phyloP scores from a whole-genome alignment of 2,329 filamentous ascomycete species.

The Trichoderma breve region DNA sequence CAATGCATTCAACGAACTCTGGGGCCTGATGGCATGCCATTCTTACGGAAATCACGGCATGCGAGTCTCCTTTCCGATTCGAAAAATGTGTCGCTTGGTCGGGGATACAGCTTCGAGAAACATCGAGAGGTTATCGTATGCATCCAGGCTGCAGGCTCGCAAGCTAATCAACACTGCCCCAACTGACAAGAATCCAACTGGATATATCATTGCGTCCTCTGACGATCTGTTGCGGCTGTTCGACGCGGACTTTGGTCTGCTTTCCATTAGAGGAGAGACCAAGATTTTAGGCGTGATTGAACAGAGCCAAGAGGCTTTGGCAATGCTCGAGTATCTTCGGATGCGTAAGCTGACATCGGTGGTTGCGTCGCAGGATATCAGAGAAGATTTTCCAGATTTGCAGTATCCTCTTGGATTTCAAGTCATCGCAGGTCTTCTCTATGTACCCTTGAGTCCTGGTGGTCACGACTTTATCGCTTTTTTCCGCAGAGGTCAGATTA shows the following conservation, averaged over 20 bases:
- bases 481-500: slow-evolving; percentile 74
- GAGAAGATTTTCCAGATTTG: slow-evolving; percentile 75
- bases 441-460: slow-evolving; percentile 74
- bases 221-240: slow-evolving; percentile 83
- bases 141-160: slow-evolving; percentile 76
- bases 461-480: slow-evolving; percentile 88
- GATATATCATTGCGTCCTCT: slow-evolving; percentile 86
- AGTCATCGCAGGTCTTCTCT: slow-evolving; percentile 72
- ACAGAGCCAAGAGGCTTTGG: slow-evolving; percentile 78
- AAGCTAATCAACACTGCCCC: slow-evolving; percentile 86
- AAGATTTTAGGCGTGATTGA: slow-evolving; percentile 76
- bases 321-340: slow-evolving; percentile 79
- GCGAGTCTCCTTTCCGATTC: slow-evolving; percentile 87
- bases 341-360: slow-evolving; percentile 74
- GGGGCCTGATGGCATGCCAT: slow-evolving; percentile 86
- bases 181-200: slow-evolving; percentile 76
- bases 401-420: slow-evolving; percentile 77
- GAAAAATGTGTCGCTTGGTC: slow-evolving; percentile 87
- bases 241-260: slow-evolving; percentile 79
- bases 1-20: slow-evolving; percentile 79
- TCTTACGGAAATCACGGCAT: slow-evolving; percentile 74
- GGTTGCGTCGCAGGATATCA: slow-evolving; percentile 73
- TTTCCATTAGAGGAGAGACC: slow-evolving; percentile 85
- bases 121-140: slow-evolving; percentile 83
- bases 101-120: slow-evolving; percentile 84